A percentile compares a stretch with the other conserved stretches of the same genome.
Conservation (phyloP, 139 green algal genomes). For the Spirogloea muscicola region DNA sequence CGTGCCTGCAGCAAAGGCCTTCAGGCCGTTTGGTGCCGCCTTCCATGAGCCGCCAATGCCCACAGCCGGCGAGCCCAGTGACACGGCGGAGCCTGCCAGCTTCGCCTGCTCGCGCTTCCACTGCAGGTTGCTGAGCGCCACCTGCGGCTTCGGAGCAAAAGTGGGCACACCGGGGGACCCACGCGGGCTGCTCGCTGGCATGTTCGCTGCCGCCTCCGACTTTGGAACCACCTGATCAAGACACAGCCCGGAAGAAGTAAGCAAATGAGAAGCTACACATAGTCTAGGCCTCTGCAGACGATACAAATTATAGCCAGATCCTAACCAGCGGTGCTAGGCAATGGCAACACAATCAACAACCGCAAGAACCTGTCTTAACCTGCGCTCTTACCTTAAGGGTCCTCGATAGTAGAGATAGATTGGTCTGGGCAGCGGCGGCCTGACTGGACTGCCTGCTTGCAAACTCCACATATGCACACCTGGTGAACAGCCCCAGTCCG, state of each 20-base stretch:
- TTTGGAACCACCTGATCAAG: too few species aligned
- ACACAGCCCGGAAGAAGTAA: too few species aligned
- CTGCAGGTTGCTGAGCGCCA: not conserved
- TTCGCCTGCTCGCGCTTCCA: not conserved
- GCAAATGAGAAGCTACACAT: too few species aligned
- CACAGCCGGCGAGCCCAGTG: not conserved
- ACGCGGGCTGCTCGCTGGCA: too few species aligned
- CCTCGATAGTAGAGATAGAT: slow-evolving; percentile 1
- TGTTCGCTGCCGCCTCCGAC: too few species aligned
- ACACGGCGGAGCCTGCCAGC: not conserved
- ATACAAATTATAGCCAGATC: not conserved
- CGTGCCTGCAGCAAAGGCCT: not conserved
- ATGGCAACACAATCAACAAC: not conserved
- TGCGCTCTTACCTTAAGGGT: slow-evolving; percentile 1
- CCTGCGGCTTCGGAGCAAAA: not conserved
- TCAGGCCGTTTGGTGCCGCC: not conserved
- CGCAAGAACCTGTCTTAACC: not conserved
- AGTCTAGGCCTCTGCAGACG: not conserved
- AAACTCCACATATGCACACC: slow-evolving; percentile 18
- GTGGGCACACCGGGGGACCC: too few species aligned
- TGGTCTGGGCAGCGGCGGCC: not conserved
- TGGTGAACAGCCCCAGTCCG: not conserved
- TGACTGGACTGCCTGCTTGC: not conserved
- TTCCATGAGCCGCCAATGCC: not conserved
- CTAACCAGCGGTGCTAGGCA: not conserved